These are phyloP conservation scores for Panaeolus papilionaceus DNA, from an alignment of 768 basidiomycete species.

Conservation along the genomic window DNA sequence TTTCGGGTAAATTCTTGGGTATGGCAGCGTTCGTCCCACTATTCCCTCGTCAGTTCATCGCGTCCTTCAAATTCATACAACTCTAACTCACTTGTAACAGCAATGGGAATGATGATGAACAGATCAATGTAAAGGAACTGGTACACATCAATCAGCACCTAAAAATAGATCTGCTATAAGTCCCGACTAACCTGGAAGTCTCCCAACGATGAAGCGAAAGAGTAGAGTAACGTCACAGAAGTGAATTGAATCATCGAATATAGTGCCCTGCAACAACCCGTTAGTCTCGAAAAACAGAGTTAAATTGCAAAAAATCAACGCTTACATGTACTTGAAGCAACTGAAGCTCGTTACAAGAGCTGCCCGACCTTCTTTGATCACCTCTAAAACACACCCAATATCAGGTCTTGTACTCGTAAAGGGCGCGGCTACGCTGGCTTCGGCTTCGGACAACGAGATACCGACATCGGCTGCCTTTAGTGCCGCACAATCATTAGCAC, in stretches of 20 bases:
- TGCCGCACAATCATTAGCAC: slow-evolving; percentile 98
- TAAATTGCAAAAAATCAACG: slow-evolving; percentile 20
- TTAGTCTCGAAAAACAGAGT: slow-evolving; percentile 19
- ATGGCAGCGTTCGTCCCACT: slow-evolving; percentile 98
- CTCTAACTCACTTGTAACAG: slow-evolving; percentile 83
- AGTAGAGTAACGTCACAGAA: slow-evolving; percentile 94
- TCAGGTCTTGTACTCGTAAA: slow-evolving; percentile 95
- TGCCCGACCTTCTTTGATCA: slow-evolving; percentile 95
- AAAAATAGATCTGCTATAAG: slow-evolving; percentile 17
- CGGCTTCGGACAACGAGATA: slow-evolving; percentile 94
- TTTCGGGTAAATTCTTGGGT: slow-evolving; percentile 83
- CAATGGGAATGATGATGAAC: slow-evolving; percentile 97
- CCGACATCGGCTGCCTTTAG: slow-evolving; percentile 99
- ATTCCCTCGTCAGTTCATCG: slow-evolving; percentile 22
- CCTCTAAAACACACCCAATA: slow-evolving; percentile 94
- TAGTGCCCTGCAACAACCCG: slow-evolving; percentile 71
- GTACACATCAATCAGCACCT: slow-evolving; percentile 22
- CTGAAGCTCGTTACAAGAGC: slow-evolving; percentile 98
- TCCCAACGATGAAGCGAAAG: slow-evolving; percentile 94
- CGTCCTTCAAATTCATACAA: slow-evolving; percentile 13
- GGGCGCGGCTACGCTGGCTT: slow-evolving; percentile 97
- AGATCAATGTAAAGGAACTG: slow-evolving; percentile 98
- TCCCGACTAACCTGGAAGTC: slow-evolving; percentile 83
- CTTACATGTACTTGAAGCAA: slow-evolving; percentile 99
- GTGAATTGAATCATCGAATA: slow-evolving; percentile 99